Evolutionary conservation across 331 rosid species (phyloP), one percentile per base, ranked within the genome.

Genomic region (Quercus lobata): DNA sequence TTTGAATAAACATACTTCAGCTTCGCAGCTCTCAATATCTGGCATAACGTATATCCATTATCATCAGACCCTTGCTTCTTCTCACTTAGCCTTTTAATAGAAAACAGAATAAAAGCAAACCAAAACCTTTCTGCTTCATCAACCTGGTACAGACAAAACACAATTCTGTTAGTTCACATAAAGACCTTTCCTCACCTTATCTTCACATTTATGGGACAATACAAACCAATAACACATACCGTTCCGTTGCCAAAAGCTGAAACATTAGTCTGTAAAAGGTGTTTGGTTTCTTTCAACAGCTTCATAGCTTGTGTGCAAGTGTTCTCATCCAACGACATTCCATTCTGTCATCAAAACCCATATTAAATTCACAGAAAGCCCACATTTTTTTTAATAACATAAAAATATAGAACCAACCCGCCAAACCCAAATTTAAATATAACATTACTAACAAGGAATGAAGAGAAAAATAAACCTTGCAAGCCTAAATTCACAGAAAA

Each of bases 41-140:
- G 90, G 76, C 94, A 91, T 82, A 94, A 77, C 72, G 89, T 86
- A 82, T 88, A 79, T 77, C 94, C 87, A 8, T 81, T 54, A 34
- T 87, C 84, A 69, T 74, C 87, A 69, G 78, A 79, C 52, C 83
- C 83, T 68, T 81, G 86, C 35, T 81, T 84, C 75, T 80, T 92
- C 74, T 79, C 79, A 70, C 84, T 68, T 84, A 94, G 79, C 77
- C 88, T 90, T 89, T 90, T 92, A 76, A 90, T 80, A 19, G 97
- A 84, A 84, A 87, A 94, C 77, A 91, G 80, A 85, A 89, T 81
- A 80, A 92, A 91, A 17, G 93, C 88, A 87, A 83, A 92, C 98
- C 98, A 94, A 80, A 78, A 89, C n/a, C 97, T 87, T 65, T 88
- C 95, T 35, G 97, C 93, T 86, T 94, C 98, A 82, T 92, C 97